Conservation (phyloP, 176 grass and related monocot genomes). For the Musa acuminata region DNA sequence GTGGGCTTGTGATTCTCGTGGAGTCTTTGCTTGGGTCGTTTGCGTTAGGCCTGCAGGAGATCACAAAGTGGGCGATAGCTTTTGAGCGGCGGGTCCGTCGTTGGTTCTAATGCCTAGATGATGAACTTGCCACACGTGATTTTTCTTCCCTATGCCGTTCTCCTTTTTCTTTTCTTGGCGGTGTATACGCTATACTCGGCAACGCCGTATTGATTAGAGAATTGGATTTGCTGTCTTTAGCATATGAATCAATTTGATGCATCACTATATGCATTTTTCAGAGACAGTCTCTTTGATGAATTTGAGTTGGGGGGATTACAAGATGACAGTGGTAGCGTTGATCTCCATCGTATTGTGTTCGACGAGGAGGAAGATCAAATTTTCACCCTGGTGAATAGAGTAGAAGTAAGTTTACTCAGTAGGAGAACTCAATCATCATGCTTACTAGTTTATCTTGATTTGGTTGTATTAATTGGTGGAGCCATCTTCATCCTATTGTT, state of each 20-base stretch:
- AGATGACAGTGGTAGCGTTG: constrained; percentile 3
- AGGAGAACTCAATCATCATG: no score
- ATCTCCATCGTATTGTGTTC: constrained; percentile 3
- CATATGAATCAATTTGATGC: constrained; percentile 1
- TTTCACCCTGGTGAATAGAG: not conserved
- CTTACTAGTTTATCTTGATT: not conserved
- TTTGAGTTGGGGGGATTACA: constrained; percentile 42
- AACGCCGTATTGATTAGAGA: no score
- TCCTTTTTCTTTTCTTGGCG: not conserved
- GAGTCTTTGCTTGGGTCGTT: not conserved
- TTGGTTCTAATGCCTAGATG: not conserved
- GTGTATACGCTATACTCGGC: no score
- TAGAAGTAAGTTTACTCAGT: constrained; percentile 7
- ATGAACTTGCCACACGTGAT: not conserved
- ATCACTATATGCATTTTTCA: constrained; percentile 4
- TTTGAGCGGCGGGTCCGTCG: not conserved
- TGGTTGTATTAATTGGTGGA: not conserved
- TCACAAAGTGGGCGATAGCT: not conserved
- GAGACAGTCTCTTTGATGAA: constrained; percentile 16
- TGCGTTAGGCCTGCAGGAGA: not conserved
- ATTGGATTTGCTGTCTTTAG: no score
- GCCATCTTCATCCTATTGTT: not conserved
- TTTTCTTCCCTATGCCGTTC: not conserved
- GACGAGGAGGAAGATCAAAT: constrained; percentile 17
- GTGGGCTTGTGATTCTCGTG: not conserved